Evolutionary conservation across 768 basidiomycete genomes (phyloP).

Genomic region (Psilocybe cyanescens): DNA sequence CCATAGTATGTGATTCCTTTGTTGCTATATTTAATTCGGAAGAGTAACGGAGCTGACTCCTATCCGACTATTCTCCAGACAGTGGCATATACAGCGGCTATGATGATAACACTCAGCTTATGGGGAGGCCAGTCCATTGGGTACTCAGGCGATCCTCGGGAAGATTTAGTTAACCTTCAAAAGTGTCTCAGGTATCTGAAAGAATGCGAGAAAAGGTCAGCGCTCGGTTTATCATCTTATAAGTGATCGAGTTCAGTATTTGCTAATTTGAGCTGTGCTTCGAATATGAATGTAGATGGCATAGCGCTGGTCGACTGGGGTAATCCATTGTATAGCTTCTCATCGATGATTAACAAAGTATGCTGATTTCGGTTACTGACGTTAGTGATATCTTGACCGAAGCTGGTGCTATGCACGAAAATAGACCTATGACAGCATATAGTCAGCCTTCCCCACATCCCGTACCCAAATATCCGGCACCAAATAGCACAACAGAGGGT

Average conservation of each 20-base stretch:
- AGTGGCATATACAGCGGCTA: constrained; percentile 37
- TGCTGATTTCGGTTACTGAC: neutral
- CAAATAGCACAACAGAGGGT: neutral
- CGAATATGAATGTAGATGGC: constrained; percentile 30
- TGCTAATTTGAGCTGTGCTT: constrained; percentile 1
- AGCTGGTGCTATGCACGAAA: constrained; percentile 56
- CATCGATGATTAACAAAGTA: neutral
- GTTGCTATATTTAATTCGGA: neutral
- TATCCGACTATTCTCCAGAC: constrained; percentile 22
- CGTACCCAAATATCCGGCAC: neutral
- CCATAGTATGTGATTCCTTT: constrained; percentile 30
- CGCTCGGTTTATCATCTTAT: neutral
- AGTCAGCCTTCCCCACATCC: neutral
- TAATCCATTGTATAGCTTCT: constrained; percentile 6
- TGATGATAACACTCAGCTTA: constrained; percentile 60
- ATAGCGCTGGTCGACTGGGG: constrained; percentile 40
- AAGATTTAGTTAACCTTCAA: neutral
- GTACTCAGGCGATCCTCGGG: constrained; percentile 14
- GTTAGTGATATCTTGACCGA: constrained; percentile 64
- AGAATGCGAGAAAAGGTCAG: neutral
- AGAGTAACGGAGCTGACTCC: too few relatives aligned
- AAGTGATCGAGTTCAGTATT: neutral
- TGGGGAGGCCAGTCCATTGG: constrained; percentile 50
- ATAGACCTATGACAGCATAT: constrained; percentile 35
- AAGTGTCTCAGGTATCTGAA: neutral